A percentile compares a stretch with the other conserved stretches of the same genome.
These are phyloP conservation scores for Berberis thunbergii DNA, from an alignment of 164 flowering plant species.

Conservation along the genomic window DNA sequence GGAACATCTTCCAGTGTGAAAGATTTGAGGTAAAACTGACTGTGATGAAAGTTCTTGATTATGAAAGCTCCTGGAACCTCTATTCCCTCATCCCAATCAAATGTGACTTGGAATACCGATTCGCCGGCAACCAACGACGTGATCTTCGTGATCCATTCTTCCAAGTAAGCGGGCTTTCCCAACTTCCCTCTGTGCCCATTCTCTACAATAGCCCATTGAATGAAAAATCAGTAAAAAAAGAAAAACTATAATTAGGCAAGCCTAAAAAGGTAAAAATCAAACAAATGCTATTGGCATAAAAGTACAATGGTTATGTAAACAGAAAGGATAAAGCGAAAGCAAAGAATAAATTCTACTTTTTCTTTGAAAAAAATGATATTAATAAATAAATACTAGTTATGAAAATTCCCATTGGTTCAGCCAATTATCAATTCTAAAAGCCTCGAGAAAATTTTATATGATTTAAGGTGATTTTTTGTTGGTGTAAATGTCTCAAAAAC, in stretches of 20 bases:
- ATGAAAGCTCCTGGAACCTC: constrained; percentile 76
- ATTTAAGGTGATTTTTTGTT: too few relatives aligned
- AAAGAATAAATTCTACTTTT: too few relatives aligned
- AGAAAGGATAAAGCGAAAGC: too few relatives aligned
- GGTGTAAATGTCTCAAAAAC: too few relatives aligned
- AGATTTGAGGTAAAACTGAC: constrained; percentile 60
- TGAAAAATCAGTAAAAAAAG: too few relatives aligned
- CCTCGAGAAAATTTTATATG: too few relatives aligned
- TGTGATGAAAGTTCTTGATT: constrained; percentile 52
- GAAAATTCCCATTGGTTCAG: too few relatives aligned
- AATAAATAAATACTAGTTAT: too few relatives aligned
- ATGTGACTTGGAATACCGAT: constrained; percentile 24
- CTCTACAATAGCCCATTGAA: constrained; percentile 14
- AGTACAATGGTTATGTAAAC: not conserved
- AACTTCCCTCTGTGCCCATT: constrained; percentile 33
- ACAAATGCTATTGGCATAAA: not conserved
- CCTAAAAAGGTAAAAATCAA: not conserved
- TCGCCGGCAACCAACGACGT: constrained; percentile 31
- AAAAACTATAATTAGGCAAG: too few relatives aligned
- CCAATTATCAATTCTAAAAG: too few relatives aligned
- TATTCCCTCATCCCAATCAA: constrained; percentile 56
- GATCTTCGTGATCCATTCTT: constrained; percentile 47
- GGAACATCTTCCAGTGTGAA: constrained; percentile 61
- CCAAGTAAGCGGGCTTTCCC: constrained; percentile 43
- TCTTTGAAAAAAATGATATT: too few relatives aligned